Evolutionary conservation across 805 yeast species (phyloP), one percentile per base, ranked within the genome.

Genomic region (Kuraishia borneana): DNA sequence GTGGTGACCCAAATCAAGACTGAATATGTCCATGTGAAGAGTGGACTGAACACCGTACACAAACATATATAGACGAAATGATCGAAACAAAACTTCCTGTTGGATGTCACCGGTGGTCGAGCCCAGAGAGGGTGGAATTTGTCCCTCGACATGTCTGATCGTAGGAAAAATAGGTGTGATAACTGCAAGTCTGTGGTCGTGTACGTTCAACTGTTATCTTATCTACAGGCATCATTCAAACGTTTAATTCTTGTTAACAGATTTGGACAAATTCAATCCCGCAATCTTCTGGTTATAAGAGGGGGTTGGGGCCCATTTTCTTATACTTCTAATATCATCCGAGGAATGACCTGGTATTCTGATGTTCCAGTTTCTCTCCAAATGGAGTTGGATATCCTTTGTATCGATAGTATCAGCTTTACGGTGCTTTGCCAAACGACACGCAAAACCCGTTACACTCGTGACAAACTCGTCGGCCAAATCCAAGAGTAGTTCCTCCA

Each of bases 391-490:
- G 34, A 94, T 72, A 53, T 92, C 99, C 45, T 76, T 76, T 12
- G 83, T 84, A 43, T 89, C 97, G 18, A 92, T 63, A 25, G 80
- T 72, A 39, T 89, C 95, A 5, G 84, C 74, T 50, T 83, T 85
- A 45, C 99, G 70, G 51, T 89, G 96, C 53, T 92, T 92, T 17
- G 99, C 97, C 43, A 92, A 65, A 36, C 94, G 72, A 52, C 97
- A 89, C 1, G 97, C 95, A 61, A 92, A 92, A 2, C 85, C 67
- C 0, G 96, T 87, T 2, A 94, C 95, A 32, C 83, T 78, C 6
- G 82, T 72, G 12, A 92, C 92, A 51, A 92, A 92, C 51, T 92
- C 97, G 56, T 92, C 99, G 0, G 98, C 96, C 32, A 92, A 61
- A 54, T 92, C 98, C 30, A 92, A 63, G 23, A 92, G 60, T 26